These are phyloP conservation scores for Macrolepiota albuminosa DNA, from an alignment of 768 basidiomycete species.

Conservation along the genomic window DNA sequence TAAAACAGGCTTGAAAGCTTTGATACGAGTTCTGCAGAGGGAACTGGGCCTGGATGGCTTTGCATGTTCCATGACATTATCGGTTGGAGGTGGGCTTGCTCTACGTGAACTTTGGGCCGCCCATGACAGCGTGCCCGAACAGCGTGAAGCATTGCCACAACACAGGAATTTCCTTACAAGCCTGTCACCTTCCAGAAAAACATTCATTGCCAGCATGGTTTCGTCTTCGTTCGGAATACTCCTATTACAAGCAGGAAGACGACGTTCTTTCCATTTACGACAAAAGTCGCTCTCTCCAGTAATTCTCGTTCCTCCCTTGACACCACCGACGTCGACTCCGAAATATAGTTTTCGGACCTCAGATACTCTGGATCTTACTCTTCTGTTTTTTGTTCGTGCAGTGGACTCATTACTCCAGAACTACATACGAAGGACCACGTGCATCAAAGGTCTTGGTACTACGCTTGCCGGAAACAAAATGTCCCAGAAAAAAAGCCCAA, in stretches of 20 bases:
- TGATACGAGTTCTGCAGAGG: constrained; percentile 40
- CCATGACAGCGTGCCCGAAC: background rate
- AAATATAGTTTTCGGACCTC: constrained; percentile 27
- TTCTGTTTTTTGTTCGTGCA: constrained; percentile 66
- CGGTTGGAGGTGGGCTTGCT: constrained; percentile 60
- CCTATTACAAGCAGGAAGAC: constrained; percentile 50
- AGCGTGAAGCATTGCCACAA: background rate
- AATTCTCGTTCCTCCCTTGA: background rate
- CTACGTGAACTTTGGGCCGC: constrained; percentile 41
- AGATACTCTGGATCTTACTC: constrained; percentile 62
- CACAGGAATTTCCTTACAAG: constrained; percentile 14
- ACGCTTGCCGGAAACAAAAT: too few species aligned
- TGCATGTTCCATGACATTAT: constrained; percentile 61
- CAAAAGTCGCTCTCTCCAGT: constrained; percentile 2
- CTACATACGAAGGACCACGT: constrained; percentile 33
- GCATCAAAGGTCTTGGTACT: constrained; percentile 7
- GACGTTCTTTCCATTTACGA: constrained; percentile 25
- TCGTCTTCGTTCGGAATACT: constrained; percentile 53
- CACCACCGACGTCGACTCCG: constrained; percentile 4
- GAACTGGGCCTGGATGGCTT: constrained; percentile 63
- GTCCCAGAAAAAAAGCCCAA: constrained; percentile 21
- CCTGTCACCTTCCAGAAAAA: constrained; percentile 38
- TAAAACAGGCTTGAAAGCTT: constrained; percentile 19
- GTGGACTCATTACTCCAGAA: constrained; percentile 57
- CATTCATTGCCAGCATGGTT: constrained; percentile 54